A percentile compares a stretch with the other conserved stretches of the same genome.
Conservation (phyloP, 805 yeast species). For the Saccharomycopsis guyanensis region DNA sequence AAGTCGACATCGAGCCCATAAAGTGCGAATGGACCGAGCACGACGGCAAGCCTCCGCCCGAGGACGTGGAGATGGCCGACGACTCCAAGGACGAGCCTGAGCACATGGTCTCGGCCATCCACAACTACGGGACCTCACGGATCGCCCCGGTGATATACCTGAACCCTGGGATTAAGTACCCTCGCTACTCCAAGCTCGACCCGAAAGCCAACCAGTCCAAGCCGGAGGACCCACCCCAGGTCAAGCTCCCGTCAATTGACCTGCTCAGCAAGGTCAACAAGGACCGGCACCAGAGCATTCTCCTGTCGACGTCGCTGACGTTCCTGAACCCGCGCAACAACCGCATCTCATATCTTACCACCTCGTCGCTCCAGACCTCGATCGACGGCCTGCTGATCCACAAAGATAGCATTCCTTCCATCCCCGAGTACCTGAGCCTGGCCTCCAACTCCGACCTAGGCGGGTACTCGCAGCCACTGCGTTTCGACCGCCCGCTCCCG, state of each 20-base stretch:
- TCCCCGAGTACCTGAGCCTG: constrained; percentile 9
- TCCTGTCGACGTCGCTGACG: constrained; percentile 11
- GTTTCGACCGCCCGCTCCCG: constrained; percentile 18
- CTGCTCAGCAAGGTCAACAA: constrained; percentile 3
- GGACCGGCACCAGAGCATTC: constrained; percentile 18
- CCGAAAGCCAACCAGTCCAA: background rate
- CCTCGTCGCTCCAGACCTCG: constrained; percentile 18
- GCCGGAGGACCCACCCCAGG: background rate
- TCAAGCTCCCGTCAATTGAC: constrained; percentile 11
- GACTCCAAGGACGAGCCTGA: background rate
- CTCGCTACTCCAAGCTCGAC: constrained; percentile 13
- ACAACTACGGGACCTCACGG: constrained; percentile 1
- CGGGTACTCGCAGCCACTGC: constrained; percentile 9
- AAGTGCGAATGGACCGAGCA: constrained; percentile 11
- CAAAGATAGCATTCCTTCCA: constrained; percentile 1
- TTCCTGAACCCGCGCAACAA: constrained; percentile 9
- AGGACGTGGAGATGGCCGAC: background rate
- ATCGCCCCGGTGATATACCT: constrained; percentile 5
- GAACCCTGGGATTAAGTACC: constrained; percentile 16
- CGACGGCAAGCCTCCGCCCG: background rate
- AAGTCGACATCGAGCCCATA: constrained; percentile 2
- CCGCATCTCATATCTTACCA: constrained; percentile 15
- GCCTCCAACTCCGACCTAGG: no score
- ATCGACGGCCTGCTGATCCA: constrained; percentile 10
- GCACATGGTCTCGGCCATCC: background rate